phyloP scores from a whole-genome alignment of 345 rosid genomes.

The Dipteronia sinensis region DNA sequence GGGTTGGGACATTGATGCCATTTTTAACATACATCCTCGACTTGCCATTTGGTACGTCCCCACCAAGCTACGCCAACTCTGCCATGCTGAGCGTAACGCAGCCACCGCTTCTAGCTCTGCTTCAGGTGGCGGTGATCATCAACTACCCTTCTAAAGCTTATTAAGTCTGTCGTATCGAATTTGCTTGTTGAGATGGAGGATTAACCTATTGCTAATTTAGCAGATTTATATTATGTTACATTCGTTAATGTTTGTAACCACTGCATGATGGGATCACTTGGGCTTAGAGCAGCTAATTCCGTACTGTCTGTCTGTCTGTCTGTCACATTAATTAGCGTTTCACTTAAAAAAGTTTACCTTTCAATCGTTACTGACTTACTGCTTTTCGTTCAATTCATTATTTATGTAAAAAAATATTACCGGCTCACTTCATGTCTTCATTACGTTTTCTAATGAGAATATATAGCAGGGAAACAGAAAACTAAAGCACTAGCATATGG shows the following conservation, averaged over 20 bases:
- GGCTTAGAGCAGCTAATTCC: not conserved
- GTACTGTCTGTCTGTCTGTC: no score
- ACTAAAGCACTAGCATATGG: no score
- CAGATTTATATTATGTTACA: slow-evolving; percentile 2
- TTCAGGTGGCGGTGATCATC: slow-evolving; percentile 37
- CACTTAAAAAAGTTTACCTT: not conserved
- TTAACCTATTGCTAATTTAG: not conserved
- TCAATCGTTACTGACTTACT: no score
- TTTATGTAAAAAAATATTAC: no score
- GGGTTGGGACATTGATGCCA: slow-evolving; percentile 95
- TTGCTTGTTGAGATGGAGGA: not conserved
- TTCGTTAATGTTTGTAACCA: slow-evolving; percentile 2
- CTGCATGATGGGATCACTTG: not conserved
- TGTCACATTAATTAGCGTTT: not conserved
- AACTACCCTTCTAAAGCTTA: slow-evolving; percentile 29
- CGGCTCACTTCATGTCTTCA: no score
- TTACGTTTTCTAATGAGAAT: no score
- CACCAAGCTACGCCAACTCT: slow-evolving; percentile 92
- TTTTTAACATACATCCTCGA: slow-evolving; percentile 89
- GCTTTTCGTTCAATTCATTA: no score
- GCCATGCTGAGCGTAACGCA: slow-evolving; percentile 72
- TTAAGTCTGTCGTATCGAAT: not conserved
- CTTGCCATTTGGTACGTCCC: slow-evolving; percentile 96
- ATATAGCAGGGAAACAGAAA: no score
- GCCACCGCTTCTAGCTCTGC: slow-evolving; percentile 49